Percentiles rank a stretch among this genome's conserved stretches.
phyloP scores from a whole-genome alignment of 805 yeast genomes.

The Cyberlindnera mycetangii region DNA sequence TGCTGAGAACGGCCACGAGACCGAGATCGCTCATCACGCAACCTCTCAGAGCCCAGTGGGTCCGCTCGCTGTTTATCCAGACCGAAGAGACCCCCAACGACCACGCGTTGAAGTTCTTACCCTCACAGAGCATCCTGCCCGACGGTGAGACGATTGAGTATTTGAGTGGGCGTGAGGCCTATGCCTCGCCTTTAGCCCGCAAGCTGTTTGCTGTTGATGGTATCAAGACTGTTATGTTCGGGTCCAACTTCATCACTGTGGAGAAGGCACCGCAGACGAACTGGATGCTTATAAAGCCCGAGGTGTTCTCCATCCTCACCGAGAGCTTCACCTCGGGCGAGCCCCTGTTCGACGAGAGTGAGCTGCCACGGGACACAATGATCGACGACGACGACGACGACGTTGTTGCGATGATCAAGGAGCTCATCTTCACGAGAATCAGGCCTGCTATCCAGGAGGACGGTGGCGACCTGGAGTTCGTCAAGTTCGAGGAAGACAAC shows the following conservation, averaged over 20 bases:
- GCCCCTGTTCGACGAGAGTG: conserved; percentile 44
- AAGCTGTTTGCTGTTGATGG: conserved; percentile 76
- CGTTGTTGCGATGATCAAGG: conserved; percentile 63
- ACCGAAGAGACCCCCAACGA: conserved; percentile 86
- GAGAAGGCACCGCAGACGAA: conserved; percentile 51
- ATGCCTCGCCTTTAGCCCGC: conserved; percentile 71
- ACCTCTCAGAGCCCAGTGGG: conserved; percentile 8
- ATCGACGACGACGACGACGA: conserved; percentile 64
- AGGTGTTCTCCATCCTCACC: conserved; percentile 43
- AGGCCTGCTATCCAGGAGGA: conserved; percentile 75
- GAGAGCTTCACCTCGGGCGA: conserved; percentile 38
- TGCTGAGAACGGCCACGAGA: conserved; percentile 4
- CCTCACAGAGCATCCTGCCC: conserved; percentile 67
- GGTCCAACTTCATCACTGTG: conserved; percentile 79
- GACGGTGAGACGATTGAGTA: conserved; percentile 68
- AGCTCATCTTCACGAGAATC: conserved; percentile 63
- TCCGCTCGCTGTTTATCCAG: conserved; percentile 56
- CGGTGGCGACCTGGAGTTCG: conserved; percentile 72
- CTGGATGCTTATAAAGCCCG: conserved; percentile 66
- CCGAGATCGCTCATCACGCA: background rate
- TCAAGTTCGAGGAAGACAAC: conserved; percentile 52
- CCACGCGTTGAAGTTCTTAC: conserved; percentile 80
- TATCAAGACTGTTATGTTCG: conserved; percentile 71
- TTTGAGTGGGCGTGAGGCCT: conserved; percentile 71
- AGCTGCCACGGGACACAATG: conserved; percentile 35